Conservation (phyloP, 805 yeast species). For the Myxozyma geophila region DNA sequence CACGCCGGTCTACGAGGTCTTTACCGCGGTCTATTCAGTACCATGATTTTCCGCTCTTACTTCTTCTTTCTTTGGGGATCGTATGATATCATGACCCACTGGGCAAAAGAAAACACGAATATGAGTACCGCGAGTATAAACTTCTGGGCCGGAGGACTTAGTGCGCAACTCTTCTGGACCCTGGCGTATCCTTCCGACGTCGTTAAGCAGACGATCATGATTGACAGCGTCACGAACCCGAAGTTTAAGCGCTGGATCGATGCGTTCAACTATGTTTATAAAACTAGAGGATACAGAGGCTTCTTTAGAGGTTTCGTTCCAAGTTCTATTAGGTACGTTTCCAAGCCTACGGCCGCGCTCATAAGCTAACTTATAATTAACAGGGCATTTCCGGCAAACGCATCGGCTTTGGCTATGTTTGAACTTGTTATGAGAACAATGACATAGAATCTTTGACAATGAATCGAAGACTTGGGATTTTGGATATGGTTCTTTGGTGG, state of each 20-base stretch:
- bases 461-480: too few species aligned
- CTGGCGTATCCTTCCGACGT: constrained; percentile 90
- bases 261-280: constrained; percentile 73
- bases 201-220: constrained; percentile 82
- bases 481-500: background rate
- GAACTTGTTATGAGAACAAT: constrained; percentile 28
- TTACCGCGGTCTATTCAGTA: constrained; percentile 81
- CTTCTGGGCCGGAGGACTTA: constrained; percentile 90
- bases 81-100: constrained; percentile 75
- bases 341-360: too few species aligned
- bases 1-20: constrained; percentile 72
- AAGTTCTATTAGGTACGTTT: constrained; percentile 51
- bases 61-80: constrained; percentile 95
- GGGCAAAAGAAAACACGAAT: constrained; percentile 66
- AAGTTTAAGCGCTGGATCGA: constrained; percentile 70
- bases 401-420: constrained; percentile 85
- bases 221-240: constrained; percentile 74
- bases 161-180: constrained; percentile 82
- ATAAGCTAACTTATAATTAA: constrained; percentile 35
- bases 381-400: constrained; percentile 91
- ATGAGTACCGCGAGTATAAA: constrained; percentile 72
- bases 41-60: constrained; percentile 85
- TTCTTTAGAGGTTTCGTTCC: constrained; percentile 84
- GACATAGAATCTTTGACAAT: constrained; percentile 4
- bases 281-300: constrained; percentile 57